These are phyloP conservation scores for Scytalidium sp. DNA, from an alignment of 2,329 filamentous ascomycete species.

Conservation along the genomic window DNA sequence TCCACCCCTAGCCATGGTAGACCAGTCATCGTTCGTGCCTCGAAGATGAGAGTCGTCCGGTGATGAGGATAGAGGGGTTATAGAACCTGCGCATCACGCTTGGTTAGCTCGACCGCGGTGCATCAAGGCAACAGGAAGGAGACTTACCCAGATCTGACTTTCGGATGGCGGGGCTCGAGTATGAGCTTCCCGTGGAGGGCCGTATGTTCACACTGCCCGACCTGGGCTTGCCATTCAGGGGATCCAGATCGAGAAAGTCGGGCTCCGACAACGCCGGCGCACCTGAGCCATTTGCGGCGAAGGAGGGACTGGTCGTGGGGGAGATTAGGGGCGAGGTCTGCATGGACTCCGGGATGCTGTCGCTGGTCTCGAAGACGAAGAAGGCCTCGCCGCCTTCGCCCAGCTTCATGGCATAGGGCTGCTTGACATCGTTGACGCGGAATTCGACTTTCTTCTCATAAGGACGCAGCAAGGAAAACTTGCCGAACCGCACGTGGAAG, in stretches of 20 bases:
- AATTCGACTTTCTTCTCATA: slow-evolving; percentile 99
- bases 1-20: slow-evolving; percentile 30
- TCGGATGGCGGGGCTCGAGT: slow-evolving; percentile 28
- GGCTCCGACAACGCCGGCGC: slow-evolving; percentile 59
- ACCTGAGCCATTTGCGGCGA: slow-evolving; percentile 40
- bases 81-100: slow-evolving; percentile 14
- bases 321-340: slow-evolving; percentile 95
- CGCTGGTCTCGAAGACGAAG: slow-evolving; percentile 95
- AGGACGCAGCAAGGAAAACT: slow-evolving; percentile 91
- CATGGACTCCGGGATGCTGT: slow-evolving; percentile 85
- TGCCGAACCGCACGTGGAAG: slow-evolving; percentile 98
- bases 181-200: slow-evolving; percentile 43
- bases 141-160: slow-evolving; percentile 26
- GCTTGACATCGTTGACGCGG: slow-evolving; percentile 85
- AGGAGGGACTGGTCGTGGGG: slow-evolving; percentile 79
- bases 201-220: slow-evolving; percentile 35
- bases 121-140: not conserved
- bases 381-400: slow-evolving; percentile 97
- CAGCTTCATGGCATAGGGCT: slow-evolving; percentile 96
- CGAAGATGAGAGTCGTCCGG: slow-evolving; percentile 46
- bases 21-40: slow-evolving; percentile 50
- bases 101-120: slow-evolving; percentile 12
- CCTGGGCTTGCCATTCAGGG: slow-evolving; percentile 33
- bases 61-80: slow-evolving; percentile 53
- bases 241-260: slow-evolving; percentile 63